Evolutionary conservation across 208 protist species (phyloP).

Genomic region (Acanthamoeba royreba): DNA sequence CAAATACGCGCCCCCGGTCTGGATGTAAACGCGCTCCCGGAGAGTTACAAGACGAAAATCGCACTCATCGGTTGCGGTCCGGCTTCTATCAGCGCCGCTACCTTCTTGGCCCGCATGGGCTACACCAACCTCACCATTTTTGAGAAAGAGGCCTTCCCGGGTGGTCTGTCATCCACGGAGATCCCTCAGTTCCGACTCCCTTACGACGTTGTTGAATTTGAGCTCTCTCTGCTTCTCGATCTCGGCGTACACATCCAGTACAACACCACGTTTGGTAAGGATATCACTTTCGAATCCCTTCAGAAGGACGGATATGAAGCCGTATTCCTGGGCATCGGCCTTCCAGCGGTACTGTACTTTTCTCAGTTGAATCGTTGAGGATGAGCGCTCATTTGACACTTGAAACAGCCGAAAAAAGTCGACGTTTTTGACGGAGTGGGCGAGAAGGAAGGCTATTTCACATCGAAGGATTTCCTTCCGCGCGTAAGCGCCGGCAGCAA

Average conservation of each 20-base stretch:
- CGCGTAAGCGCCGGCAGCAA: slow-evolving; percentile 77
- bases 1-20: slow-evolving; percentile 80
- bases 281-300: slow-evolving; percentile 81
- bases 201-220: slow-evolving; percentile 83
- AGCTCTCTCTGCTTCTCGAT: slow-evolving; percentile 83
- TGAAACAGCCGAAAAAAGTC: slow-evolving; percentile 58
- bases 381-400: background rate
- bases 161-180: slow-evolving; percentile 80
- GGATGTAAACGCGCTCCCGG: slow-evolving; percentile 71
- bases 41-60: slow-evolving; percentile 69
- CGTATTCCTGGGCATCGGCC: slow-evolving; percentile 86
- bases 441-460: slow-evolving; percentile 79
- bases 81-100: slow-evolving; percentile 81
- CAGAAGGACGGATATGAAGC: slow-evolving; percentile 81
- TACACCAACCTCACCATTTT: slow-evolving; percentile 87
- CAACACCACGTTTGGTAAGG: slow-evolving; percentile 66
- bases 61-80: slow-evolving; percentile 84
- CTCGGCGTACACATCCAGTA: slow-evolving; percentile 81
- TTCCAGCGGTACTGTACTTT: slow-evolving; percentile 58
- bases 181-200: slow-evolving; percentile 86
- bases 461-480: slow-evolving; percentile 83
- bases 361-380: background rate
- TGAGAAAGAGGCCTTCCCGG: slow-evolving; percentile 80
- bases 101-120: slow-evolving; percentile 86
- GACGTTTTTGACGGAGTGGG: slow-evolving; percentile 73